Conservation (phyloP, 2,329 filamentous ascomycete genomes). For the Colletotrichum sp. region DNA sequence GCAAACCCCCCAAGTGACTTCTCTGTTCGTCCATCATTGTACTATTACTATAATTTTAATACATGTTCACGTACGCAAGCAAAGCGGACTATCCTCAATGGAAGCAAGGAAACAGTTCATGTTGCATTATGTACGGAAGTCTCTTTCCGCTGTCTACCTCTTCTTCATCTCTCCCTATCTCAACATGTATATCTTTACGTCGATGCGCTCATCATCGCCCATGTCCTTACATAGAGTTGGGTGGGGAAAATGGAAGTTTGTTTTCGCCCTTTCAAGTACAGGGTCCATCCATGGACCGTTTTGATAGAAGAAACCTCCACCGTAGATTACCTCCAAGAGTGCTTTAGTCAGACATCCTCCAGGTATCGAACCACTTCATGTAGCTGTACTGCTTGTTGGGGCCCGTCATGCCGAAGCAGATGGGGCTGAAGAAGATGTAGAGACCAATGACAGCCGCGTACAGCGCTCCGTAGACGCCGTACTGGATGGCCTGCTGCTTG, state of each 20-base stretch:
- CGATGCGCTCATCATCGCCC: not conserved
- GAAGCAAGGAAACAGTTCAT: constrained; percentile 16
- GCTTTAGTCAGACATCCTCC: constrained; percentile 74
- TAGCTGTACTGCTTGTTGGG: constrained; percentile 83
- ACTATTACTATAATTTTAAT: constrained; percentile 21
- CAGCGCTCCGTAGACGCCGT: constrained; percentile 72
- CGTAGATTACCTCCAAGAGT: not conserved
- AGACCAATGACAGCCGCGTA: constrained; percentile 79
- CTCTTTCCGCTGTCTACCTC: not conserved
- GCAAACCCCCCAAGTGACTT: not conserved
- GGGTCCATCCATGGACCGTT: not conserved
- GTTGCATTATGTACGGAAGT: constrained; percentile 17
- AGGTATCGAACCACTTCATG: constrained; percentile 90
- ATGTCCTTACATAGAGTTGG: constrained; percentile 9
- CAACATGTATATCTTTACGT: not conserved
- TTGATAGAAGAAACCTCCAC: not conserved
- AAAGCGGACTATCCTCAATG: not conserved
- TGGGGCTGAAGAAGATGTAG: constrained; percentile 89
- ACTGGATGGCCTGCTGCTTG: constrained; percentile 67
- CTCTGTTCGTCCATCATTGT: constrained; percentile 1
- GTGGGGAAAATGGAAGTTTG: not conserved
- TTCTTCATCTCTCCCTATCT: not conserved
- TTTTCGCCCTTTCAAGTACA: not conserved
- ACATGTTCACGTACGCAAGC: not conserved
- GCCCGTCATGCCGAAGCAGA: constrained; percentile 96